phyloP scores from a whole-genome alignment of 306 rosid genomes.

The Spatholobus suberectus region DNA sequence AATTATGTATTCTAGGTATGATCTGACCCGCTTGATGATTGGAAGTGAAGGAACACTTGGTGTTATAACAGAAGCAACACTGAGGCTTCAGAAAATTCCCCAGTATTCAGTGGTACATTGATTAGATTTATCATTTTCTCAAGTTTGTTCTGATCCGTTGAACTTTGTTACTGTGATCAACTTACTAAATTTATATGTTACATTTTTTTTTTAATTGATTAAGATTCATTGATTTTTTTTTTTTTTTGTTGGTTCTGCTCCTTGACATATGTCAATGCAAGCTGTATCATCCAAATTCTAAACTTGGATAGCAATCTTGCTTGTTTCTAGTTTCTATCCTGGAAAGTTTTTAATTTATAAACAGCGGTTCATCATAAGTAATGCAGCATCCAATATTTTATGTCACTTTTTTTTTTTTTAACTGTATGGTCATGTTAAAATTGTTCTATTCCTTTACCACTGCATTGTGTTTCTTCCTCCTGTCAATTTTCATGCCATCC shows the following conservation, averaged over 20 bases:
- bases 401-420: background rate
- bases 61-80: conserved; percentile 86
- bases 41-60: conserved; percentile 99
- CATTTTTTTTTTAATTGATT: conserved; percentile 19
- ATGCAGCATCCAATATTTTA: conserved; percentile 28
- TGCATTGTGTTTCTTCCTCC: conserved; percentile 6
- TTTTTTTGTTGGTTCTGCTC: conserved; percentile 34
- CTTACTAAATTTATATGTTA: conserved; percentile 24
- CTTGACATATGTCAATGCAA: conserved; percentile 15
- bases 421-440: background rate
- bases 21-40: conserved; percentile 90
- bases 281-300: conserved; percentile 10
- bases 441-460: background rate
- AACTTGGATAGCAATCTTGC: conserved; percentile 15
- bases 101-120: conserved; percentile 78
- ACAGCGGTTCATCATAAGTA: conserved; percentile 6
- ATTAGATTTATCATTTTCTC: conserved; percentile 27
- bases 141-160: conserved; percentile 35
- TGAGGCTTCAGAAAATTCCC: conserved; percentile 91
- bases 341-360: background rate
- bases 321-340: conserved; percentile 35
- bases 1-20: conserved; percentile 65
- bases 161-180: conserved; percentile 20
- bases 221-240: conserved; percentile 2
- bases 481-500: conserved; percentile 14